A percentile compares a stretch with the other conserved stretches of the same genome.
phyloP scores from a whole-genome alignment of 2,329 filamentous ascomycete genomes.

The Emmonsia crescens region DNA sequence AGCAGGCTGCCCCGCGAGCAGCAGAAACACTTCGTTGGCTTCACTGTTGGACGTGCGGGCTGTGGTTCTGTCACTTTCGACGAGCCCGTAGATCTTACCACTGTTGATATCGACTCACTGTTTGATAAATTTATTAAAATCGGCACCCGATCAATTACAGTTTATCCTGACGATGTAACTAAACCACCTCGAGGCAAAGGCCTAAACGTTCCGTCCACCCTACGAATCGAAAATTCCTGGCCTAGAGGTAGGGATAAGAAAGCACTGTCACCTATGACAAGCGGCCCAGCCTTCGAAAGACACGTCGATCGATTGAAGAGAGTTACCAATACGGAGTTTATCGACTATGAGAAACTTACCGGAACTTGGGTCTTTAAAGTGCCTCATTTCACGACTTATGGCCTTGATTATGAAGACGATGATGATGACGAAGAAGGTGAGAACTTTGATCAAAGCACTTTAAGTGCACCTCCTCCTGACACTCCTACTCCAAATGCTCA shows the following conservation, averaged over 20 bases:
- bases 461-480: constrained; percentile 40
- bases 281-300: constrained; percentile 59
- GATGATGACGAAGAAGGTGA: constrained; percentile 44
- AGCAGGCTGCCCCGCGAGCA: constrained; percentile 69
- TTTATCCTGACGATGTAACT: constrained; percentile 63
- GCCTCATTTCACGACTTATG: constrained; percentile 95
- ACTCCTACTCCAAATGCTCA: constrained; percentile 35
- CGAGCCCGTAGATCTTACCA: constrained; percentile 69
- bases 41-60: constrained; percentile 71
- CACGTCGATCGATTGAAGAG: constrained; percentile 72
- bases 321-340: constrained; percentile 70
- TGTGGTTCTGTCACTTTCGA: constrained; percentile 77
- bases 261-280: constrained; percentile 45
- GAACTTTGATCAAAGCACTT: constrained; percentile 41
- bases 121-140: constrained; percentile 67
- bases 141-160: constrained; percentile 67
- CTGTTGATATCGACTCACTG: constrained; percentile 68
- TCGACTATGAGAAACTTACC: constrained; percentile 65
- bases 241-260: constrained; percentile 59
- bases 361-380: constrained; percentile 88
- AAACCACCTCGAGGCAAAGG: constrained; percentile 82
- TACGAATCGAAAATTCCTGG: constrained; percentile 88
- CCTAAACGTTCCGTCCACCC: constrained; percentile 80
- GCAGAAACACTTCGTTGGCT: constrained; percentile 60
- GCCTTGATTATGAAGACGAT: constrained; percentile 66